phyloP scores from a whole-genome alignment of 208 protist species.

The Hexamita inflata region DNA sequence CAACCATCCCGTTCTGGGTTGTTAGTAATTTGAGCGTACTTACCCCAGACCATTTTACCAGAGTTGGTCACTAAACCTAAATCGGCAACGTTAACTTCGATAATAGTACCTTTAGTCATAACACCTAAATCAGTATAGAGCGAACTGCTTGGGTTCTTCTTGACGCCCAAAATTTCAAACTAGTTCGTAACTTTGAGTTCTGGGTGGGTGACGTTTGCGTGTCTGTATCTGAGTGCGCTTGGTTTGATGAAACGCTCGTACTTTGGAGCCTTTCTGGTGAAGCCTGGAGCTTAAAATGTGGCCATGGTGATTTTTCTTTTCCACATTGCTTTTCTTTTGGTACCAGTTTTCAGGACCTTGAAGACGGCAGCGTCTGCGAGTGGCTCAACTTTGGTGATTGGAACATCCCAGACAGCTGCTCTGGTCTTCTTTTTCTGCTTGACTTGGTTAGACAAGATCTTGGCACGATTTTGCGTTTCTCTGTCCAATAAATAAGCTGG shows the following conservation, averaged over 20 bases:
- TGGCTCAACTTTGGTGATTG: slow-evolving; percentile 87
- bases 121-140: slow-evolving; percentile 96
- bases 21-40: slow-evolving; percentile 96
- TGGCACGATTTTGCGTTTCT: slow-evolving; percentile 76
- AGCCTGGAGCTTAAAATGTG: slow-evolving; percentile 88
- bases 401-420: slow-evolving; percentile 97
- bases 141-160: slow-evolving; percentile 48
- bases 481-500: slow-evolving; percentile 97
- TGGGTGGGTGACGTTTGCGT: slow-evolving; percentile 98
- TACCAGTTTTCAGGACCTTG: slow-evolving; percentile 27
- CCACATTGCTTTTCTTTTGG: slow-evolving; percentile 76
- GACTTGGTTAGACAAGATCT: slow-evolving; percentile 95
- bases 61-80: slow-evolving; percentile 95
- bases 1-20: slow-evolving; percentile 99
- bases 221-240: slow-evolving; percentile 87
- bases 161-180: slow-evolving; percentile 80
- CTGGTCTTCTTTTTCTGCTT: slow-evolving; percentile 99
- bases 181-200: slow-evolving; percentile 97
- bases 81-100: slow-evolving; percentile 97
- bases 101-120: slow-evolving; percentile 98
- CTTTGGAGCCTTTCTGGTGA: slow-evolving; percentile 98
- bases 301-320: slow-evolving; percentile 99
- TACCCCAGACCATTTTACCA: slow-evolving; percentile 92
- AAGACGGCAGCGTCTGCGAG: slow-evolving; percentile 97
- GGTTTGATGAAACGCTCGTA: slow-evolving; percentile 99